Percentiles rank a stretch among this genome's conserved stretches.
Conservation (phyloP, 73 alveolate genomes). For the Symbiodinium pilosum region DNA sequence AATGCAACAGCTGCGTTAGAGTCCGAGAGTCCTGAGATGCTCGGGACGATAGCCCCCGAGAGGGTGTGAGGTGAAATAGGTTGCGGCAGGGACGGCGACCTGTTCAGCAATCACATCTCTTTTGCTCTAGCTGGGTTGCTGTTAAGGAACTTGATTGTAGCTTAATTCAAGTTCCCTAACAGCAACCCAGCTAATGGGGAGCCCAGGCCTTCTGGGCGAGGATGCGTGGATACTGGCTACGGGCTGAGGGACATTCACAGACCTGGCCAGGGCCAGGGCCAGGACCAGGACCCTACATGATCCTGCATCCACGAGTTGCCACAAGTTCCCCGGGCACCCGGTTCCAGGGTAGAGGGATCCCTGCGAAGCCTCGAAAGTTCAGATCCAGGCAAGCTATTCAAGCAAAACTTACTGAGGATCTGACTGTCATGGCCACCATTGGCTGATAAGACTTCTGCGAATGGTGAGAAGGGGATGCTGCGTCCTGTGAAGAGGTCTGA, state of each 20-base stretch:
- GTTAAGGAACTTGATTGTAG: no score
- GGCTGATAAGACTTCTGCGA: slow-evolving; percentile 91
- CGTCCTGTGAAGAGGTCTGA: slow-evolving; percentile 45
- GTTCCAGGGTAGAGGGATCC: slow-evolving; percentile 13
- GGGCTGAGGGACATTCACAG: neutral
- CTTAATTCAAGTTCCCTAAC: no score
- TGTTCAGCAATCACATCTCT: no score
- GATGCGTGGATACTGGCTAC: neutral
- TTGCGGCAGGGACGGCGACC: slow-evolving; percentile 49
- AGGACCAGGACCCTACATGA: no score
- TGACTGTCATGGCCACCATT: slow-evolving; percentile 46
- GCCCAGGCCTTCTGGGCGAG: neutral
- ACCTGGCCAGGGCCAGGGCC: neutral
- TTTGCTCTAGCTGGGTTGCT: no score
- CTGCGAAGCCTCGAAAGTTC: neutral
- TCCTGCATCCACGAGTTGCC: no score
- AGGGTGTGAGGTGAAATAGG: slow-evolving; percentile 38
- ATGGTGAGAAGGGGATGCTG: slow-evolving; percentile 54
- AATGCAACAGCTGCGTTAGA: no score
- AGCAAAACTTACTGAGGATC: neutral
- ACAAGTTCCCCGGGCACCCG: neutral
- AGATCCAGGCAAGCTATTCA: neutral
- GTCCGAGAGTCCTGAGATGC: slow-evolving; percentile 4
- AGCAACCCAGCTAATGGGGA: neutral
- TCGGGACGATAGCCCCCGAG: neutral